Conservation (phyloP, 2,329 filamentous ascomycete genomes). For the Trichoderma pleuroti region DNA sequence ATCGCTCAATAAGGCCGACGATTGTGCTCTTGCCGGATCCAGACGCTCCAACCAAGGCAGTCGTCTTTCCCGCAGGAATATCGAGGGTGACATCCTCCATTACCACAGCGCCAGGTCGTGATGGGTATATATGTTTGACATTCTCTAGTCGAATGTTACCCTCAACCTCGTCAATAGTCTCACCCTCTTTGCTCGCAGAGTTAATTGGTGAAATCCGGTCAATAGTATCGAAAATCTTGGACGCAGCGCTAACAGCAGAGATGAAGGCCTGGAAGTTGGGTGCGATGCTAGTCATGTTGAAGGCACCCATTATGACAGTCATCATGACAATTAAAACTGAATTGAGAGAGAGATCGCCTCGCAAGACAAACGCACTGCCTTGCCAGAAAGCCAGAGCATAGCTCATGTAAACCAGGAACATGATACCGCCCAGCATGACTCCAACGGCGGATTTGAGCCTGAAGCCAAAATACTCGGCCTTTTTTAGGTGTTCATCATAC, state of each 20-base stretch:
- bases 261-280: constrained; percentile 86
- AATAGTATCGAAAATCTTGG: constrained; percentile 92
- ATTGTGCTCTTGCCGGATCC: constrained; percentile 95
- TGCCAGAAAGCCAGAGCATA: constrained; percentile 89
- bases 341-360: constrained; percentile 62
- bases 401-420: constrained; percentile 79
- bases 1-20: constrained; percentile 86
- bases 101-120: constrained; percentile 81
- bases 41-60: constrained; percentile 88
- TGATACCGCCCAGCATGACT: constrained; percentile 79
- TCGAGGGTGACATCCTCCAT: constrained; percentile 78
- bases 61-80: constrained; percentile 86
- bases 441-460: constrained; percentile 70
- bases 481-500: constrained; percentile 72
- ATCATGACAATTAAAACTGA: constrained; percentile 81
- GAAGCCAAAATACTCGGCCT: constrained; percentile 72
- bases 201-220: constrained; percentile 84
- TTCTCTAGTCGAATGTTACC: constrained; percentile 78
- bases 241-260: constrained; percentile 75
- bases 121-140: constrained; percentile 92
- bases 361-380: constrained; percentile 70
- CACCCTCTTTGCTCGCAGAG: constrained; percentile 65
- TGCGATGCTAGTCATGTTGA: constrained; percentile 81
- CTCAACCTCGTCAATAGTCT: constrained; percentile 66
- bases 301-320: constrained; percentile 88